These are phyloP conservation scores for Coemansia sp. DNA, from an alignment of 192 early-diverging fungal genomes.

Conservation along the genomic window DNA sequence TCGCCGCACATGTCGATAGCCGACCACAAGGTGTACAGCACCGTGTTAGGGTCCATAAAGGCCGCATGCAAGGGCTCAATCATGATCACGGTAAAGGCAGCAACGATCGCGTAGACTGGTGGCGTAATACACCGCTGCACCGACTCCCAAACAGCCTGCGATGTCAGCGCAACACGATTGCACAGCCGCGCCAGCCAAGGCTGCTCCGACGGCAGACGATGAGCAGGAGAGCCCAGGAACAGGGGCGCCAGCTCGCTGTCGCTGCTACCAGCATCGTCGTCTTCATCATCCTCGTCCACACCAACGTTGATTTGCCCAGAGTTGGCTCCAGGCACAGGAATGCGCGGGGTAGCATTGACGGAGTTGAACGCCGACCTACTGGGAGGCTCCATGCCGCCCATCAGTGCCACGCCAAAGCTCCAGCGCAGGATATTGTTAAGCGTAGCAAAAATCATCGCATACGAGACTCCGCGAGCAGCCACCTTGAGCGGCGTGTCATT, in stretches of 20 bases:
- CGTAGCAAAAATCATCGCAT: conserved; percentile 76
- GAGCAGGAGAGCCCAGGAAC: conserved; percentile 29
- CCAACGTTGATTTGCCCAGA: background rate
- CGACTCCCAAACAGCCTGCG: background rate
- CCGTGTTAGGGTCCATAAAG: conserved; percentile 59
- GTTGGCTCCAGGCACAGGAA: conserved; percentile 8
- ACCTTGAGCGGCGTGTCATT: conserved; percentile 50
- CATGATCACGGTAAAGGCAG: conserved; percentile 65
- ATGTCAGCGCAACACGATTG: background rate
- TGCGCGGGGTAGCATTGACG: conserved; percentile 31
- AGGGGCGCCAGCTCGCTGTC: conserved; percentile 35
- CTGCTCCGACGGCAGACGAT: background rate
- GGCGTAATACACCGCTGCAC: conserved; percentile 58
- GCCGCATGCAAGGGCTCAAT: conserved; percentile 62
- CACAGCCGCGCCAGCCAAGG: background rate
- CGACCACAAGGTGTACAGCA: conserved; percentile 60
- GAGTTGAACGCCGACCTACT: conserved; percentile 36
- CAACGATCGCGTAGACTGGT: conserved; percentile 67
- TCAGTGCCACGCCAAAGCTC: conserved; percentile 69
- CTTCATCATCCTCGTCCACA: background rate
- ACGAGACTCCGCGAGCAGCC: conserved; percentile 66
- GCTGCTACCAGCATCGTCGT: background rate
- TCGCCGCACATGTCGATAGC: conserved; percentile 72
- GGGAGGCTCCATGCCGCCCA: conserved; percentile 47
- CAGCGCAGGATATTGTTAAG: conserved; percentile 77